Evolutionary conservation across 768 basidiomycete species (phyloP).

Genomic region (Suillus spraguei): DNA sequence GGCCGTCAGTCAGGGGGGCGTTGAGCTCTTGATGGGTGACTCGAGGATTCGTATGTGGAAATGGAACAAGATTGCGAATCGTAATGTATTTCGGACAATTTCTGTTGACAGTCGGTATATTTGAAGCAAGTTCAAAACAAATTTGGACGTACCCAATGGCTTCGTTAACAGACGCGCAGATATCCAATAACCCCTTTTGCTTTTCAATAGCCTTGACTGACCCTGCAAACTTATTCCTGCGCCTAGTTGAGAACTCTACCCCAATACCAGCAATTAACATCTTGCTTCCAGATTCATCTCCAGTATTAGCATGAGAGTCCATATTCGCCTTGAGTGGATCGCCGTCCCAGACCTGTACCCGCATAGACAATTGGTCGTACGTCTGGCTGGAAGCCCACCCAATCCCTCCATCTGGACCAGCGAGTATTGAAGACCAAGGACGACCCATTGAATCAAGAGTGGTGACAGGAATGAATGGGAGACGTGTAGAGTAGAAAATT

Average conservation of each 20-base stretch:
- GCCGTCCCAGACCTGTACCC: slow-evolving; percentile 51
- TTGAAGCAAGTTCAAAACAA: neutral
- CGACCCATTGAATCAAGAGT: slow-evolving; percentile 51
- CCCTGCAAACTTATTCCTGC: slow-evolving; percentile 69
- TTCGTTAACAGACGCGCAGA: slow-evolving; percentile 47
- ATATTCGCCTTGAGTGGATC: slow-evolving; percentile 46
- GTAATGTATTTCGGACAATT: slow-evolving; percentile 76
- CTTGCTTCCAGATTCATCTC: slow-evolving; percentile 19
- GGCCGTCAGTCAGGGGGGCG: slow-evolving; percentile 38
- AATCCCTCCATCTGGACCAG: slow-evolving; percentile 43
- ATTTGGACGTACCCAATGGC: slow-evolving; percentile 53
- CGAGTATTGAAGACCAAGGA: slow-evolving; percentile 63
- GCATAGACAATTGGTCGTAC: slow-evolving; percentile 38
- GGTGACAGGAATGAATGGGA: slow-evolving; percentile 60
- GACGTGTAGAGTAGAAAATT: slow-evolving; percentile 46
- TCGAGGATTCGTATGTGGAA: slow-evolving; percentile 40
- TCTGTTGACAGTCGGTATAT: slow-evolving; percentile 31
- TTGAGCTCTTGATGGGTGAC: slow-evolving; percentile 38
- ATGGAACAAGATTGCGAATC: slow-evolving; percentile 50
- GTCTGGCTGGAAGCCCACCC: slow-evolving; percentile 46
- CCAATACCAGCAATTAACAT: slow-evolving; percentile 61
- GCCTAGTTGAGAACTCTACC: slow-evolving; percentile 57
- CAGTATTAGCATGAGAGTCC: slow-evolving; percentile 5
- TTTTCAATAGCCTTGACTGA: slow-evolving; percentile 38
- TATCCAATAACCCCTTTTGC: slow-evolving; percentile 35